phyloP scores from a whole-genome alignment of 192 early-diverging fungal genomes.

The Chytriomyces sp. region DNA sequence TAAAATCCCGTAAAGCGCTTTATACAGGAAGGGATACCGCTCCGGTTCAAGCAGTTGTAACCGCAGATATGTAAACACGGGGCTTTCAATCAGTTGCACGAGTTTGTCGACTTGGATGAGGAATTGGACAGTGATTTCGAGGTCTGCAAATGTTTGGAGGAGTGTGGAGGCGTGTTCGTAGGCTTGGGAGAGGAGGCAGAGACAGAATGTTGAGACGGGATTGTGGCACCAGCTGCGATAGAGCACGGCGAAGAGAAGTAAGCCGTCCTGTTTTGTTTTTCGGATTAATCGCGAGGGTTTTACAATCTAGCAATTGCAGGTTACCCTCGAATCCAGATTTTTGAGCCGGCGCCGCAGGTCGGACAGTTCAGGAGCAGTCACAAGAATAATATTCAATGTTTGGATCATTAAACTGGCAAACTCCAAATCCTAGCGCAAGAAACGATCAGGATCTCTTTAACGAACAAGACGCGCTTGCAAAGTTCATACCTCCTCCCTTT shows the following conservation, averaged over 20 bases:
- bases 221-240: conserved; percentile 98
- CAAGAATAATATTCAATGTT: conserved; percentile 94
- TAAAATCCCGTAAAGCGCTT: conserved; percentile 92
- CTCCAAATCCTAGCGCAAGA: conserved; percentile 71
- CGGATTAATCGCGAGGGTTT: not conserved
- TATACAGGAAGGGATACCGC: conserved; percentile 85
- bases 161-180: conserved; percentile 87
- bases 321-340: conserved; percentile 70
- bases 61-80: conserved; percentile 94
- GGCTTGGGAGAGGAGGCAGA: conserved; percentile 95
- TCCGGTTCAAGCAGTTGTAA: conserved; percentile 93
- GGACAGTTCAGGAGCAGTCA: conserved; percentile 90
- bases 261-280: conserved; percentile 64
- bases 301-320: not conserved
- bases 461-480: not conserved
- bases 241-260: conserved; percentile 80
- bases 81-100: conserved; percentile 95
- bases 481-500: conserved; percentile 70
- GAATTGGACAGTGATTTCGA: conserved; percentile 93
- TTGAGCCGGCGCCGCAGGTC: conserved; percentile 81
- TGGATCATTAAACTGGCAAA: conserved; percentile 98
- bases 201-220: conserved; percentile 89
- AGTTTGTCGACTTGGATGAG: conserved; percentile 98
- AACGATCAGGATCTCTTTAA: not conserved
- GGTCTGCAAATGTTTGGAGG: conserved; percentile 82